Evolutionary conservation across 2,329 filamentous ascomycete genomes (phyloP), one percentile per base, ranked within the genome.

Genomic region (Magnaporthiopsis incrustans): DNA sequence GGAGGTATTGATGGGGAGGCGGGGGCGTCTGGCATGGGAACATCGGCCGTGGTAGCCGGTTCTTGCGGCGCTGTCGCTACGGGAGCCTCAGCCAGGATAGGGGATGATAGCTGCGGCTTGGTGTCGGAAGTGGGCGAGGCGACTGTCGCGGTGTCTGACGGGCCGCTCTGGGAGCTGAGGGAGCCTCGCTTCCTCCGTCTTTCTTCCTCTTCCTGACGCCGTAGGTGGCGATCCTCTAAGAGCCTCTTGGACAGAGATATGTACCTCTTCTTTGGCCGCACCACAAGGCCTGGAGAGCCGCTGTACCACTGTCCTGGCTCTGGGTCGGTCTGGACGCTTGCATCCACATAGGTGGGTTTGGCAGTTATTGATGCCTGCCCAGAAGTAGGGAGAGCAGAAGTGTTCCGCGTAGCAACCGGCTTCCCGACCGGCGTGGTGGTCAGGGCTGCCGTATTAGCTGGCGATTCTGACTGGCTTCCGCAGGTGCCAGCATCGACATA

Each of bases 401-500:
- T 71, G 5, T 69, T 73, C n/a, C 68, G 71, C 27, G 27, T 22
- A n/a, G 12, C n/a, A 14, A 25, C 30, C 30, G 60, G 38, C 38
- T 53, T 61, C n/a, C 25, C n/a, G 14, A n/a, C 22, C 14, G 32
- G 44, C 11, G 60, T 25, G 0, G 75, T 70, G 14, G 72, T 73
- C 0, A 79, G 77, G 0, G 80, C 82, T 2, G 70, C 69, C 2
- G 73, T 73, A 57, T 77, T 79, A 2, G 75, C 71, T 0, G 84
- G 83, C 0, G 83, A 86, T 0, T 75, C 78, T 0, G 82, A 83
- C 66, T 84, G 81, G 70, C 82, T 82, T 65, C 81, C 76, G 2
- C 80, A 81, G 11, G 82, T 84, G 12, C 78, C 79, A 4, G 80
- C 79, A 69, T 86, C 83, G 0, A 82, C 78, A 65, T 85, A 85